Evolutionary conservation across 2,329 filamentous ascomycete species (phyloP), one percentile per base, ranked within the genome.

Genomic region (Macrophomina phaseolina): DNA sequence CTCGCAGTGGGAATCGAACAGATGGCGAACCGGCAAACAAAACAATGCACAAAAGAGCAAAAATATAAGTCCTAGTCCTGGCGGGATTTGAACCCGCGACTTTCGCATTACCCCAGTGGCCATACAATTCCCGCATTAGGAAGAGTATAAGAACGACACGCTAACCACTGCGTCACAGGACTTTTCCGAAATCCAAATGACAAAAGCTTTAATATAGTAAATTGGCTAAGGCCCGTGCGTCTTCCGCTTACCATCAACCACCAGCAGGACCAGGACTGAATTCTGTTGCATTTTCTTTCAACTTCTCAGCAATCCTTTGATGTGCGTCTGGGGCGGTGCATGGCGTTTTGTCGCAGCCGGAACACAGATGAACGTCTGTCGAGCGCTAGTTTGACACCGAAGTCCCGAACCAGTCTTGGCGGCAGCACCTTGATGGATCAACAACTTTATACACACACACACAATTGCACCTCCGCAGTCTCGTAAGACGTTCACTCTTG

Each of bases 131-230:
- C 65, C 49, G 18, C 12, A 65, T 52, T 68, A 65, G 68, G 71
- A 72, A 71, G 64, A 72, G 72, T 77, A 78, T 78, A 78, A 78
- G 76, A 78, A 77, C 76, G 75, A 77, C 72, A 74, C 75, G 74
- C 74, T 77, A 77, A 75, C 74, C 74, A 75, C 75, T 77, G 73
- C 73, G 74, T 75, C 74, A 76, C 73, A 72, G 72, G 73, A 69
- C 68, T 71, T 48, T 67, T 23, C 23, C 23, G 23, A 23, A 23
- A 23, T 2, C 23, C 23, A 23, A 23, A 23, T 23, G 23, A 3
- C 2, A 2, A 23, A 23, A 2, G 3, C 23, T 23, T 23, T 23
- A 1, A 23, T 23, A 23, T 23, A 23, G 2, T 23, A 23, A 23
- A 3, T 3, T 3, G 3, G 2, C 23, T 23, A 23, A 23, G 23